Evolutionary conservation across 495 filamentous ascomycete species (phyloP).

Genomic region (Saxophila tyrrhenica): DNA sequence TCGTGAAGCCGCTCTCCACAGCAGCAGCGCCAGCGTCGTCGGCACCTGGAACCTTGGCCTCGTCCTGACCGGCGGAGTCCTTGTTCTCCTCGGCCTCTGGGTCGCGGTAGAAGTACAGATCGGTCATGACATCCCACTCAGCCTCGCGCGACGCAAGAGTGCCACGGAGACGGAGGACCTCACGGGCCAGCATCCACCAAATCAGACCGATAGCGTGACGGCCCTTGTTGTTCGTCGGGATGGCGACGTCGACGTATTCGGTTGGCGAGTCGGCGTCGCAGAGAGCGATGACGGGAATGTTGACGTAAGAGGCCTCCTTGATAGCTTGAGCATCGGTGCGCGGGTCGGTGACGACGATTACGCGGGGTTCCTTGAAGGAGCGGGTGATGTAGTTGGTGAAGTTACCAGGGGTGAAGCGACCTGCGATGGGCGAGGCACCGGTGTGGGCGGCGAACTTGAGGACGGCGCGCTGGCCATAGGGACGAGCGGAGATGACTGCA

Average conservation of each 20-base stretch:
- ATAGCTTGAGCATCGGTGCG: constrained; percentile 99
- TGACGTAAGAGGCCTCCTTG: constrained; percentile 99
- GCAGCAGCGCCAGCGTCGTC: constrained; percentile 76
- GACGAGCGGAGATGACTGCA: constrained; percentile 97
- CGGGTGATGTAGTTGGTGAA: constrained; percentile 99
- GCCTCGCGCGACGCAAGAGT: constrained; percentile 87
- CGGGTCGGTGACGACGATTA: constrained; percentile 98
- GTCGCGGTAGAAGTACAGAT: constrained; percentile 99
- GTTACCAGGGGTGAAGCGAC: constrained; percentile 98
- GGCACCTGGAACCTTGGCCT: constrained; percentile 53
- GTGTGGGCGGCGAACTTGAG: constrained; percentile 98
- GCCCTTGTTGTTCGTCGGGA: constrained; percentile 99
- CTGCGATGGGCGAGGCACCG: constrained; percentile 92
- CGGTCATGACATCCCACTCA: constrained; percentile 97
- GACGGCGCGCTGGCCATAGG: constrained; percentile 97
- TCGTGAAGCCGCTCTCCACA: constrained; percentile 67
- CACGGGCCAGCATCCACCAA: constrained; percentile 99
- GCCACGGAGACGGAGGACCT: constrained; percentile 96
- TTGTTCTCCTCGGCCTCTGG: constrained; percentile 97
- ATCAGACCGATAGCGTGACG: constrained; percentile 94
- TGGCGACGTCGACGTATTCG: constrained; percentile 98
- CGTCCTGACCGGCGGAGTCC: constrained; percentile 44
- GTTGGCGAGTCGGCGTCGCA: constrained; percentile 99
- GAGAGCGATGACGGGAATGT: constrained; percentile 98
- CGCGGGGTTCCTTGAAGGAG: constrained; percentile 99